Evolutionary conservation across 2,329 filamentous ascomycete species (phyloP).

Genomic region (Sphaerostilbella broomeana): DNA sequence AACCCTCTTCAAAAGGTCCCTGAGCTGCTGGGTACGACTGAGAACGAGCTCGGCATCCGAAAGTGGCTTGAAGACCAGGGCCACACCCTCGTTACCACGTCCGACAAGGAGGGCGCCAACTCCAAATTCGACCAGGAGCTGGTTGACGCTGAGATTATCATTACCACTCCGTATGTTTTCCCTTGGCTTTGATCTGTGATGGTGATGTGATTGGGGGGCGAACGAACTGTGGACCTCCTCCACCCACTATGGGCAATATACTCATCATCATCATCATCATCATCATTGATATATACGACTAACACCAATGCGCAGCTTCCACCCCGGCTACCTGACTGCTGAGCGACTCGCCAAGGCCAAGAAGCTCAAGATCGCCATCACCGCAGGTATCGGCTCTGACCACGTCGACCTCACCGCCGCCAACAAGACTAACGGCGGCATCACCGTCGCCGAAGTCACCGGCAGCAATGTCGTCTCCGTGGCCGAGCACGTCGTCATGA

Average conservation of each 20-base stretch:
- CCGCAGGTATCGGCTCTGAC: conserved; percentile 95
- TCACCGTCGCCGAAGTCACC: conserved; percentile 96
- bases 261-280: not conserved
- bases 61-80: conserved; percentile 97
- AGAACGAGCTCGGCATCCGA: conserved; percentile 95
- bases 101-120: conserved; percentile 91
- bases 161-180: conserved; percentile 77
- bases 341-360: conserved; percentile 96
- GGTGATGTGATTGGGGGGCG: too few relatives aligned
- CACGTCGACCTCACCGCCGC: conserved; percentile 95
- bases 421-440: conserved; percentile 95
- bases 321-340: conserved; percentile 93
- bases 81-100: conserved; percentile 94
- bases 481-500: conserved; percentile 99
- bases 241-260: too few relatives aligned
- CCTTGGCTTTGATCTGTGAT: too few relatives aligned
- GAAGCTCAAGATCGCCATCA: conserved; percentile 96
- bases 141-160: conserved; percentile 95
- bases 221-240: too few relatives aligned
- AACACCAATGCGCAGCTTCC: conserved; percentile 58
- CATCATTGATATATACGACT: not conserved
- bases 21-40: conserved; percentile 83
- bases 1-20: conserved; percentile 50
- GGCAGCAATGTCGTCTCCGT: conserved; percentile 98
- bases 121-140: conserved; percentile 94